phyloP scores from a whole-genome alignment of 495 filamentous ascomycete genomes.

The Penicillium chermesinum region DNA sequence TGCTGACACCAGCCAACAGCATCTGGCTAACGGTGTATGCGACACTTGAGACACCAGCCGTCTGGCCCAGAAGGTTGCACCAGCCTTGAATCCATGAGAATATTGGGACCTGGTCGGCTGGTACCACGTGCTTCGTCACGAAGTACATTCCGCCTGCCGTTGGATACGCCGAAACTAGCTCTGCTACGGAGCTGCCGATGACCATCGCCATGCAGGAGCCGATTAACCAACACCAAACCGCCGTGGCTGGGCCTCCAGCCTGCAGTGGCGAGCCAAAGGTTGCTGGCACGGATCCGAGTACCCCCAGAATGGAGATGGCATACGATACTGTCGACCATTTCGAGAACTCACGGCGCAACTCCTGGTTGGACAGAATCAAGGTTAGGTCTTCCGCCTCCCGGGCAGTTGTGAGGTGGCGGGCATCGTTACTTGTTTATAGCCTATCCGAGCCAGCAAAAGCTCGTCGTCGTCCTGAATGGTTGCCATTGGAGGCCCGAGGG shows the following conservation, averaged over 20 bases:
- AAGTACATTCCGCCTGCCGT: conserved; percentile 64
- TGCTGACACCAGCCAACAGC: conserved; percentile 51
- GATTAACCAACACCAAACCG: conserved; percentile 68
- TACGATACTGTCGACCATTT: conserved; percentile 73
- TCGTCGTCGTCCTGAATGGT: conserved; percentile 61
- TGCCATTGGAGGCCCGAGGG: conserved; percentile 24
- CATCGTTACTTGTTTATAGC: conserved; percentile 58
- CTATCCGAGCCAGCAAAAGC: conserved; percentile 59
- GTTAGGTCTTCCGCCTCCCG: conserved; percentile 4
- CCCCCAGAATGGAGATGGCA: conserved; percentile 67
- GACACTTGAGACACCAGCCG: conserved; percentile 53
- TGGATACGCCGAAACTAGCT: conserved; percentile 59
- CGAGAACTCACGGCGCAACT: conserved; percentile 61
- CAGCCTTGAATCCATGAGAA: conserved; percentile 60
- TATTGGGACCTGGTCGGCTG: conserved; percentile 50
- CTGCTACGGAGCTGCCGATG: conserved; percentile 60
- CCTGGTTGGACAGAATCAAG: conserved; percentile 23
- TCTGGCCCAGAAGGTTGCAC: conserved; percentile 59
- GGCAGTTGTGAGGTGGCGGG: background rate
- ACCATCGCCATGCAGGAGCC: conserved; percentile 64
- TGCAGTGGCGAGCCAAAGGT: conserved; percentile 59
- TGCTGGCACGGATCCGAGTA: conserved; percentile 64
- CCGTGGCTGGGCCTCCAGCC: conserved; percentile 65
- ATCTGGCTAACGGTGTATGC: conserved; percentile 55
- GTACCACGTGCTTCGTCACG: conserved; percentile 57